Base-by-base conservation (phyloP, 2,329 filamentous ascomycete species). In the Aspergillus terreus region DNA sequence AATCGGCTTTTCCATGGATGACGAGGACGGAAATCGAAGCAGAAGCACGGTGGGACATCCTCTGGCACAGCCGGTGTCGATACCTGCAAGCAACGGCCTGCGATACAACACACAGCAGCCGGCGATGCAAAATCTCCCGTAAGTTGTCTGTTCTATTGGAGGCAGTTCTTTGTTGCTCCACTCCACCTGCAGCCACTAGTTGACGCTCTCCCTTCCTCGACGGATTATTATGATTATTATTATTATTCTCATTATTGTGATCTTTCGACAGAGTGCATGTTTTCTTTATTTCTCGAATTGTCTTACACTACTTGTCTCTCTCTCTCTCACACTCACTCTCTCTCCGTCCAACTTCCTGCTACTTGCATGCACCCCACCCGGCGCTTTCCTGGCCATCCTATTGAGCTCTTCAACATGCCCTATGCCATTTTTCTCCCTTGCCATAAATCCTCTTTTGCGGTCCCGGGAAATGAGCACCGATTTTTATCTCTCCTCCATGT, bases 71-170 rank as follows among this genome's bases (percentile, higher is more conserved):
- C 69, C 74, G 47, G 73, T 71, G 61, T 68, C 74, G 52, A 74
- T 78, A 63, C 65, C 73, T 62, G 65, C 72, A 59, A 71, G 68
- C 63, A 77, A 75, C 68, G 72, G 73, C 66, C 64, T 76, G 71
- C 75, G 77, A 71, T 81, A 78, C 73, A 72, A 74, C 64, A 62
- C 76, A 69, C 74, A 74, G 67, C 77, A 76, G 70, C 70, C 76
- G 75, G 67, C 71, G 60, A 68, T 73, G 68, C 71, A 76, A 61
- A 78, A 82, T 68, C 69, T 74, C 69, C 75, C 73, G 80, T 82
- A 79, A 77, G 80, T 82, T 64, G 55, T 64, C 71, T 77, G 7
- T 77, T 67, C 49, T 65, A 69, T 71, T 58, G 51, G 50, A 30
- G 63, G 64, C 64, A 65, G 55, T 55, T 55, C 58, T 68, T 51